Evolutionary conservation across 2,329 filamentous ascomycete genomes (phyloP).

Genomic region (Paraphaeosphaeria minitans): DNA sequence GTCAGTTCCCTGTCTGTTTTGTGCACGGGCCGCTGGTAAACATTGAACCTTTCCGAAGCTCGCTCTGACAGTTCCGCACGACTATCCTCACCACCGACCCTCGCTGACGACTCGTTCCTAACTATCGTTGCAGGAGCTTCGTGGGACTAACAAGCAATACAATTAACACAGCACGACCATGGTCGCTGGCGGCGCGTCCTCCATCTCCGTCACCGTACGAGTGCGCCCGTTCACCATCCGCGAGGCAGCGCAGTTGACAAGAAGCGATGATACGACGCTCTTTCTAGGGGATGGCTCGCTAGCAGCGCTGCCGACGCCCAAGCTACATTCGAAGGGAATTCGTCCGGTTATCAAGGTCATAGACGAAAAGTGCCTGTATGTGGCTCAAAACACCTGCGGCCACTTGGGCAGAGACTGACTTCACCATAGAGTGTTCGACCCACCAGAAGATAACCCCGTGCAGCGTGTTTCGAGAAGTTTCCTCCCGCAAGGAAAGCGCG

Average conservation of each 20-base stretch:
- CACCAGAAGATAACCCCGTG: conserved; percentile 91
- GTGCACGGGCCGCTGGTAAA: conserved; percentile 26
- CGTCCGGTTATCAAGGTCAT: conserved; percentile 93
- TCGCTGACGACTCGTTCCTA: conserved; percentile 22
- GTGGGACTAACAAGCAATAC: background rate
- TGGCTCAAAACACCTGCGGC: background rate
- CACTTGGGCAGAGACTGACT: conserved; percentile 24
- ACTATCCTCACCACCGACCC: conserved; percentile 21
- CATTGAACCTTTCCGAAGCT: conserved; percentile 28
- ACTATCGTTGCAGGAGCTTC: background rate
- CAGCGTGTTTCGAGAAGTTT: conserved; percentile 85
- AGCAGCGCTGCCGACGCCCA: conserved; percentile 82
- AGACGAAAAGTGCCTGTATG: conserved; percentile 93
- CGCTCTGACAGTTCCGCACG: conserved; percentile 28
- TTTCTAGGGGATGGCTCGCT: conserved; percentile 98
- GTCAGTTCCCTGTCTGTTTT: conserved; percentile 35
- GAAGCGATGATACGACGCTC: conserved; percentile 79
- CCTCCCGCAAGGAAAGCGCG: conserved; percentile 79
- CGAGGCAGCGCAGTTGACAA: conserved; percentile 89
- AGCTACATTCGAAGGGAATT: conserved; percentile 83
- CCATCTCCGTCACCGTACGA: conserved; percentile 61
- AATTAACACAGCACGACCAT: conserved; percentile 28
- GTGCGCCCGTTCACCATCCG: conserved; percentile 76
- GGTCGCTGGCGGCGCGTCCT: conserved; percentile 53
- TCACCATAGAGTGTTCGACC: conserved; percentile 82